Evolutionary conservation across 1,284 basidiomycete species (phyloP).

Genomic region (Malassezia cuniculi): DNA sequence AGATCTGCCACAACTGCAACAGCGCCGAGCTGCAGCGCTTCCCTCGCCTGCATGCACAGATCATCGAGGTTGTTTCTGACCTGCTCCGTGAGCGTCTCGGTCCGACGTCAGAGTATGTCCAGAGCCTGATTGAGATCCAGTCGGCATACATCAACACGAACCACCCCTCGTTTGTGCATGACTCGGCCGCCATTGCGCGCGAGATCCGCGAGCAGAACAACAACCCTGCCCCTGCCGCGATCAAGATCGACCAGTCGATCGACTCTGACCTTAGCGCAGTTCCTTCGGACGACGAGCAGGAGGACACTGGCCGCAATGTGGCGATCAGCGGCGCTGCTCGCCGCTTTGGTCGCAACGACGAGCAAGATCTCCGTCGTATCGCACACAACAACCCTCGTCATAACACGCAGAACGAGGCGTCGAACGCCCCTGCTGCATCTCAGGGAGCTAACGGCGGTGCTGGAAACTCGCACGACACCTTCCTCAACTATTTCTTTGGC

Average conservation of each 20-base stretch:
- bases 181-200: conserved; percentile 42
- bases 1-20: conserved; percentile 98
- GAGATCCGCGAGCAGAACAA: conserved; percentile 33
- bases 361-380: no score
- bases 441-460: neutral
- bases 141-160: conserved; percentile 99
- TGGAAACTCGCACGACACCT: conserved; percentile 25
- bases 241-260: conserved; percentile 23
- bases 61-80: conserved; percentile 95
- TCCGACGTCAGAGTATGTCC: conserved; percentile 89
- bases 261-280: conserved; percentile 24
- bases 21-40: conserved; percentile 87
- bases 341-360: no score
- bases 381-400: no score
- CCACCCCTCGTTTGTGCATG: conserved; percentile 71
- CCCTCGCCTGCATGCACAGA: conserved; percentile 78
- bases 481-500: conserved; percentile 45
- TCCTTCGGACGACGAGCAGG: conserved; percentile 29
- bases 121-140: conserved; percentile 90
- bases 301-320: conserved; percentile 10
- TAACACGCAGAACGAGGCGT: neutral
- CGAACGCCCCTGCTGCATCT: no score
- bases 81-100: conserved; percentile 85
- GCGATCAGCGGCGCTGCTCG: conserved; percentile 17
- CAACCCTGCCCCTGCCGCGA: conserved; percentile 45